These are phyloP conservation scores for Phytophthora palmivora DNA, from an alignment of 352 stramenopile species.

Conservation along the genomic window DNA sequence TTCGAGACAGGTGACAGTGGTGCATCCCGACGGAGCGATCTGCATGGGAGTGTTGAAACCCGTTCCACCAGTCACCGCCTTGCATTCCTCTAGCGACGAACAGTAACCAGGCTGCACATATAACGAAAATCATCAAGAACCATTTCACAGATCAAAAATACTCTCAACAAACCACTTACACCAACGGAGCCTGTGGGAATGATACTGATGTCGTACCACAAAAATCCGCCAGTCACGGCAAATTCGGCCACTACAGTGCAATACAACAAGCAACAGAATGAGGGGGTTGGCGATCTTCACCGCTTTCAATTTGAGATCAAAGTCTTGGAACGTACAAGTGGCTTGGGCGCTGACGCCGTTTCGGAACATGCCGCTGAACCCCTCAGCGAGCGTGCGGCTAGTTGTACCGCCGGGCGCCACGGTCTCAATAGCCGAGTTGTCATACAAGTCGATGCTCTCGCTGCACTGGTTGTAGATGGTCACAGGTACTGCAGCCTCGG, in stretches of 20 bases:
- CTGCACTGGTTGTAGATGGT: constrained; percentile 65
- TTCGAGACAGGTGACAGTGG: constrained; percentile 53
- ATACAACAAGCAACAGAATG: constrained; percentile 2
- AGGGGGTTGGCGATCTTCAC: constrained; percentile 2
- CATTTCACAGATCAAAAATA: neutral
- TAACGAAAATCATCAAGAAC: constrained; percentile 11
- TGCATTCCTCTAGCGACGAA: constrained; percentile 58
- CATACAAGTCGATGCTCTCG: constrained; percentile 58
- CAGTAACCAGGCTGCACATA: constrained; percentile 50
- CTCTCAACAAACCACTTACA: constrained; percentile 38
- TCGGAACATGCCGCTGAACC: constrained; percentile 71
- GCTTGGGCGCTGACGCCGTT: constrained; percentile 53
- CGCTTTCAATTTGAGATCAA: neutral
- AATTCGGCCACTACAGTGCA: constrained; percentile 53
- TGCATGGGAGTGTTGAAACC: constrained; percentile 78
- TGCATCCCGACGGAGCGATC: too few relatives aligned
- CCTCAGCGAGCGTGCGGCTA: constrained; percentile 39
- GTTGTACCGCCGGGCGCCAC: constrained; percentile 47
- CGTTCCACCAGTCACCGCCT: constrained; percentile 51
- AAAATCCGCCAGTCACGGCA: constrained; percentile 36
- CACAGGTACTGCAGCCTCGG: constrained; percentile 40
- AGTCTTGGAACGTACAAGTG: constrained; percentile 31
- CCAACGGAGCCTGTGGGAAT: constrained; percentile 43
- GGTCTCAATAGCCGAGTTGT: constrained; percentile 55
- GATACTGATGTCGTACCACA: constrained; percentile 57